Evolutionary conservation across 441 rosid species (phyloP).

Genomic region (Arabidopsis hybrid): DNA sequence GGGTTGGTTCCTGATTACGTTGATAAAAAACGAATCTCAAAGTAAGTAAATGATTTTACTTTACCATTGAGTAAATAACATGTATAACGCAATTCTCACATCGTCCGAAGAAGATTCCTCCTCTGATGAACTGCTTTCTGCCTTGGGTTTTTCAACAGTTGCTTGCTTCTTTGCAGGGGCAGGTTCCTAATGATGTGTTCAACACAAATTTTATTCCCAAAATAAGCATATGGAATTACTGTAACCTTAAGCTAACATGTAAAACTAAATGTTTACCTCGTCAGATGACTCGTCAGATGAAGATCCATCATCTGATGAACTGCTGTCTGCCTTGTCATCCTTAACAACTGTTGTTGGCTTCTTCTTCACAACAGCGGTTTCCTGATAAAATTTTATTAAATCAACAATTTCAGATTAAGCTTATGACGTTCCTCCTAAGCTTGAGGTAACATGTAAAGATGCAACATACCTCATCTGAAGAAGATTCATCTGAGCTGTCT

Average conservation of each 20-base stretch:
- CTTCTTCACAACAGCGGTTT: neutral
- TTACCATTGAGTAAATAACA: neutral
- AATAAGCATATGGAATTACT: neutral
- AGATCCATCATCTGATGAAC: slow-evolving; percentile 34
- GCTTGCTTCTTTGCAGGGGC: slow-evolving; percentile 1
- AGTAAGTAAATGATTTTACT: slow-evolving; percentile 3
- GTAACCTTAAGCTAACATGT: slow-evolving; percentile 4
- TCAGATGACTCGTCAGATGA: neutral
- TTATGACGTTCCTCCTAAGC: neutral
- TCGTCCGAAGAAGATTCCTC: slow-evolving; percentile 31
- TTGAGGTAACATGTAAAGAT: neutral
- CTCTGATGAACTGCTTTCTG: neutral
- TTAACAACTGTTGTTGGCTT: neutral
- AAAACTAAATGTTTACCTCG: neutral
- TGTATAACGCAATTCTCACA: neutral
- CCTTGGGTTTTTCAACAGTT: neutral
- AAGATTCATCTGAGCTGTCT: slow-evolving; percentile 35
- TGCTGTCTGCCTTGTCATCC: slow-evolving; percentile 7
- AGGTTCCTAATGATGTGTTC: slow-evolving; percentile 13
- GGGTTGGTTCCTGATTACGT: slow-evolving; percentile 6
- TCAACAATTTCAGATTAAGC: neutral
- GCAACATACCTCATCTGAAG: slow-evolving; percentile 10
- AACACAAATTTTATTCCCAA: neutral
- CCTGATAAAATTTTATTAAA: slow-evolving; percentile 9
- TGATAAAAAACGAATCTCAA: neutral